phyloP scores from a whole-genome alignment of 495 filamentous ascomycete genomes.

The Aspergillus baeticus region DNA sequence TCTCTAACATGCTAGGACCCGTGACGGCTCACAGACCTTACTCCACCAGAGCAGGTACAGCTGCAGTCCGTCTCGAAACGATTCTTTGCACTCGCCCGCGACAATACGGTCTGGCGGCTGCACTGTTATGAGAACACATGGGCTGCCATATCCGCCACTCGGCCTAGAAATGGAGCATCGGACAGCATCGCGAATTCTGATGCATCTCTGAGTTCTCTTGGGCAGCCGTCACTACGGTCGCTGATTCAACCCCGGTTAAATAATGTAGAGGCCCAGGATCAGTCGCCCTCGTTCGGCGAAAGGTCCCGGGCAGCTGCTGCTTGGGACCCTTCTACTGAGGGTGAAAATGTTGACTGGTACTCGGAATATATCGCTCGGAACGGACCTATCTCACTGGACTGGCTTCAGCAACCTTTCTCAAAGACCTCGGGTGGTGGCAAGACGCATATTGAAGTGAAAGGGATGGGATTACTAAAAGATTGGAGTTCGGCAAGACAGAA shows the following conservation, averaged over 20 bases:
- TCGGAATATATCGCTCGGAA: constrained; percentile 84
- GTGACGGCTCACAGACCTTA: constrained; percentile 54
- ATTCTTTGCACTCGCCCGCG: constrained; percentile 67
- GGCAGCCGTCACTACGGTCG: constrained; percentile 35
- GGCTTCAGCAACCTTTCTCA: constrained; percentile 63
- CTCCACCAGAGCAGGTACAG: constrained; percentile 62
- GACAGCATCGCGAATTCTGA: constrained; percentile 31
- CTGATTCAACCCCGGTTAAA: constrained; percentile 34
- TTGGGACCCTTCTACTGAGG: constrained; percentile 78
- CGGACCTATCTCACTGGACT: constrained; percentile 69
- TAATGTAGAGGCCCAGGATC: constrained; percentile 14
- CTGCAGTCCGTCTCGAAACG: constrained; percentile 70
- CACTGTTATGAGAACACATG: constrained; percentile 71
- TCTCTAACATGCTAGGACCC: background rate
- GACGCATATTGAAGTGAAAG: constrained; percentile 55
- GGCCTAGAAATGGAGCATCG: constrained; percentile 25
- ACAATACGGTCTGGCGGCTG: constrained; percentile 72
- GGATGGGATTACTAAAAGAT: constrained; percentile 62
- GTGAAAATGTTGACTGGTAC: constrained; percentile 70
- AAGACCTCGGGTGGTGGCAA: constrained; percentile 24
- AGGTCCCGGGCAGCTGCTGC: constrained; percentile 61
- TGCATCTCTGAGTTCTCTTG: constrained; percentile 32
- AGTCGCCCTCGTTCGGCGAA: constrained; percentile 29
- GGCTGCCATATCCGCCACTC: constrained; percentile 41
- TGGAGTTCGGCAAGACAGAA: constrained; percentile 46